These are phyloP conservation scores for Galerina marginata DNA, from an alignment of 768 basidiomycete species.

Conservation along the genomic window DNA sequence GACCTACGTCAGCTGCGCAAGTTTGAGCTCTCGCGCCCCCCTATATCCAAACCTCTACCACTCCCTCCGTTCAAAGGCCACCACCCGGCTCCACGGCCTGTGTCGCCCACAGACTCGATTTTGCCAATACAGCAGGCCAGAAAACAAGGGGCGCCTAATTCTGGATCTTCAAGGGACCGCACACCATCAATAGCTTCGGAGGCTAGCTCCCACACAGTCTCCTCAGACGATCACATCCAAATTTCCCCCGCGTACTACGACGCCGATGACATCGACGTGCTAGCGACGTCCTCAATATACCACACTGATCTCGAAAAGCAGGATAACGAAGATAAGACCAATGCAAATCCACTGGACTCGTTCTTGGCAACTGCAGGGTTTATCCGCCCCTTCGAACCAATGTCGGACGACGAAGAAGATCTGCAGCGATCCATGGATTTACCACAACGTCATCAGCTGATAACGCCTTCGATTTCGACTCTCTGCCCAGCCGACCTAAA, in stretches of 20 bases:
- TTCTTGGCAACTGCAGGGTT: conserved; percentile 52
- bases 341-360: conserved; percentile 8
- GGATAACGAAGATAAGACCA: neutral
- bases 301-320: conserved; percentile 8
- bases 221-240: conserved; percentile 36
- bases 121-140: conserved; percentile 16
- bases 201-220: conserved; percentile 11
- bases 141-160: conserved; percentile 4
- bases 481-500: conserved; percentile 42
- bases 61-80: conserved; percentile 32
- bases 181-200: conserved; percentile 7
- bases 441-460: conserved; percentile 44
- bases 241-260: conserved; percentile 50
- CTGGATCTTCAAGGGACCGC: conserved; percentile 1
- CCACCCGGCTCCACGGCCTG: conserved; percentile 14
- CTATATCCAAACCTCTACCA: conserved; percentile 57
- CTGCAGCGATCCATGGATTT: conserved; percentile 22
- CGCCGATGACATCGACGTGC: conserved; percentile 37
- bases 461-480: conserved; percentile 56
- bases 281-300: neutral
- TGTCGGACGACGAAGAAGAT: conserved; percentile 31
- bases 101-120: conserved; percentile 20
- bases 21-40: conserved; percentile 76
- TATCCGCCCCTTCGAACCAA: conserved; percentile 51
- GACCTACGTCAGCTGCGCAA: conserved; percentile 79